These are phyloP conservation scores for Penicillium corylophilum DNA, from an alignment of 2,329 filamentous ascomycete genomes.

Conservation along the genomic window DNA sequence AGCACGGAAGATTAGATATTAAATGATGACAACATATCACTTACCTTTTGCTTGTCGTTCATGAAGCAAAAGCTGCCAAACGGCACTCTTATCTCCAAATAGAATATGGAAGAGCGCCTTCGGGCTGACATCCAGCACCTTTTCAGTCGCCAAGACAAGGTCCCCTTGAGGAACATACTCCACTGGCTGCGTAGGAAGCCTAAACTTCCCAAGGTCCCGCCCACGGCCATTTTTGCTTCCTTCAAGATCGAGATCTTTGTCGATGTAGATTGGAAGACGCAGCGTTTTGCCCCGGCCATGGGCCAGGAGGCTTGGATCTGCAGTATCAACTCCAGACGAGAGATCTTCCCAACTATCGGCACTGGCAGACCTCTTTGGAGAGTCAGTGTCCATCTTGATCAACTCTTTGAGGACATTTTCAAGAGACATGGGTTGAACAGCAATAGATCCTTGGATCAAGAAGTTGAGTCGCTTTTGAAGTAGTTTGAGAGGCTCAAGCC, in stretches of 20 bases:
- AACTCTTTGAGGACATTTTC: conserved; percentile 70
- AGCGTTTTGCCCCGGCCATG: conserved; percentile 50
- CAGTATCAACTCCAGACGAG: conserved; percentile 56
- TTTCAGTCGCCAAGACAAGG: conserved; percentile 70
- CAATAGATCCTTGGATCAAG: conserved; percentile 74
- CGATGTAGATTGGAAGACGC: conserved; percentile 60
- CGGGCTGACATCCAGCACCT: conserved; percentile 84
- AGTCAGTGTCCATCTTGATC: conserved; percentile 68
- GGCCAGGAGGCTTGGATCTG: conserved; percentile 42
- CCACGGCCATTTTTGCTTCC: conserved; percentile 32
- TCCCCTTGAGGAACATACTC: conserved; percentile 82
- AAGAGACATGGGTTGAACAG: conserved; percentile 66
- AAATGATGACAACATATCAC: conserved; percentile 8
- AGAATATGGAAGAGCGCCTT: conserved; percentile 95
- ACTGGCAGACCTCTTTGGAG: conserved; percentile 64
- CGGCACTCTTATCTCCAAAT: conserved; percentile 92
- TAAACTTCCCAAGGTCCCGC: conserved; percentile 67
- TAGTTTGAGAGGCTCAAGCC: conserved; percentile 80
- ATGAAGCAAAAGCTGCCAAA: conserved; percentile 88
- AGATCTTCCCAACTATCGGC: conserved; percentile 91
- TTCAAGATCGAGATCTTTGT: conserved; percentile 58
- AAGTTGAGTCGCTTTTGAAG: conserved; percentile 82
- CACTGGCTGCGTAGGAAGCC: conserved; percentile 76
- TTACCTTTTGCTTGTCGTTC: conserved; percentile 69
- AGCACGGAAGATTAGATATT: too few relatives aligned